Evolutionary conservation across 202 grass and related monocot genomes (phyloP).

Genomic region (Setaria italica): DNA sequence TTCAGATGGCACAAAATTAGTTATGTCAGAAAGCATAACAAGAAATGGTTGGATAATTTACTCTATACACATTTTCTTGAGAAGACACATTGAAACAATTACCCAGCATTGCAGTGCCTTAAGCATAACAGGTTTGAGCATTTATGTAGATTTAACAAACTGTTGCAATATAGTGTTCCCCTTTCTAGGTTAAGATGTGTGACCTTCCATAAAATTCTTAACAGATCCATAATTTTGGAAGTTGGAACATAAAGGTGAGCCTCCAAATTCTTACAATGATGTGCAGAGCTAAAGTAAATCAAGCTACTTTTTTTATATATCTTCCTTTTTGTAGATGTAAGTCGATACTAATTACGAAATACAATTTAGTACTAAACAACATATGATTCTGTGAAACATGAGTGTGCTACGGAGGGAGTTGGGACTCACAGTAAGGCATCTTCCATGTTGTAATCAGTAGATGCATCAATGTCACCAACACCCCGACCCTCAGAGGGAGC

Average conservation of each 20-base stretch:
- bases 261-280: neutral
- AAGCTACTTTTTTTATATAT: neutral
- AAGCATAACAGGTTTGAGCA: neutral
- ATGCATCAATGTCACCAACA: slow-evolving; percentile 87
- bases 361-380: slow-evolving; percentile 19
- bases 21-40: neutral
- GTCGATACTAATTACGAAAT: neutral
- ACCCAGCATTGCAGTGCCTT: neutral
- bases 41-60: neutral
- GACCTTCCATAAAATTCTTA: neutral
- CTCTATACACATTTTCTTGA: neutral
- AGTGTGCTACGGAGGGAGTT: neutral
- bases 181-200: neutral
- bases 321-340: neutral
- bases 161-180: neutral
- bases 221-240: neutral
- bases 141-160: neutral
- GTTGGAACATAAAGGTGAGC: neutral
- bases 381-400: slow-evolving; percentile 18
- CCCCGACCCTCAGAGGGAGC: slow-evolving; percentile 96
- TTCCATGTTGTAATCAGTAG: slow-evolving; percentile 99
- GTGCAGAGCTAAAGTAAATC: neutral
- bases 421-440: slow-evolving; percentile 88
- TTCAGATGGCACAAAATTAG: slow-evolving; percentile 50
- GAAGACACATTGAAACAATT: neutral